Evolutionary conservation across 1,284 basidiomycete species (phyloP).

Genomic region (Ganoderma sinense): DNA sequence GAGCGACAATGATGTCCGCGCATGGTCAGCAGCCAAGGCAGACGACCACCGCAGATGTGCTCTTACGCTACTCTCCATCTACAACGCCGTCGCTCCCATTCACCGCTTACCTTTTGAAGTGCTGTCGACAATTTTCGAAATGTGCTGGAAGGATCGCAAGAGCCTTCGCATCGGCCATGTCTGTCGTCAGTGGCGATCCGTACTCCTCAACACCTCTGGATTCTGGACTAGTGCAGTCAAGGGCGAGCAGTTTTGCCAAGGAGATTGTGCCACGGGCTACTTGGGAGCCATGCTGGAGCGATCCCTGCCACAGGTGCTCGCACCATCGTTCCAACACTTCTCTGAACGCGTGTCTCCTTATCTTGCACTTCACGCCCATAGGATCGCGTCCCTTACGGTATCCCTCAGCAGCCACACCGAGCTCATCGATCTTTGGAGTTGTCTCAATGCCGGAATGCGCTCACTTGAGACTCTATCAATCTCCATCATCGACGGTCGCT

Average conservation of each 20-base stretch:
- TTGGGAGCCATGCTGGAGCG: neutral
- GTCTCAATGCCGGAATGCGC: neutral
- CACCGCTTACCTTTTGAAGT: slow-evolving; percentile 3
- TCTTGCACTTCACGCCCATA: neutral
- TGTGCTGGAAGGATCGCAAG: neutral
- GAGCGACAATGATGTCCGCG: neutral
- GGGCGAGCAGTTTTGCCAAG: neutral
- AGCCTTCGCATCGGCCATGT: neutral
- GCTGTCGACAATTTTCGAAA: neutral
- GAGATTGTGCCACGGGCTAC: neutral
- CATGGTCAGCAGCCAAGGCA: neutral
- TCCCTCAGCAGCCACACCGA: neutral
- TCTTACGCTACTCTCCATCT: neutral
- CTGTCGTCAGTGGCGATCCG: slow-evolving; percentile 5
- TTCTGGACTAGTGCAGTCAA: slow-evolving; percentile 1
- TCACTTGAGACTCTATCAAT: neutral
- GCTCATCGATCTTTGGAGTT: neutral
- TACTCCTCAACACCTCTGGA: neutral
- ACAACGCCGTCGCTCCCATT: slow-evolving; percentile 2
- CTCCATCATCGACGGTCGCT: neutral
- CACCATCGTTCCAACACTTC: neutral
- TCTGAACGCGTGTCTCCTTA: neutral
- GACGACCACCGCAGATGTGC: slow-evolving; percentile 3
- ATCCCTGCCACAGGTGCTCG: neutral
- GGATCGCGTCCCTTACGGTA: neutral